A percentile compares a stretch with the other conserved stretches of the same genome.
Evolutionary conservation across 2,329 filamentous ascomycete genomes (phyloP).

Genomic region (Alternaria postmessia): DNA sequence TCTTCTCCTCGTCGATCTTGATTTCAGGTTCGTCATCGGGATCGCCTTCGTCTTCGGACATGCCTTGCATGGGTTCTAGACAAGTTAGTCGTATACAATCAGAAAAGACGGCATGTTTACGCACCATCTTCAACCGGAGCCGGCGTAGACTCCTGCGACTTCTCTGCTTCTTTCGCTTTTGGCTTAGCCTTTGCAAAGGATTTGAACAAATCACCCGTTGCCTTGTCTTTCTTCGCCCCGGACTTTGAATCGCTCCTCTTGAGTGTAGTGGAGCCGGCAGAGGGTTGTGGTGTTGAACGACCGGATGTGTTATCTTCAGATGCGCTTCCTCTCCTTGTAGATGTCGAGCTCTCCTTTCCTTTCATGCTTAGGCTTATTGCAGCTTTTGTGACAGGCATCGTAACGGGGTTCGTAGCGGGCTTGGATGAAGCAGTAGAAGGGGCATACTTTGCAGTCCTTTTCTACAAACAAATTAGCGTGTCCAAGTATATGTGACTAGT

Average conservation of each 20-base stretch:
- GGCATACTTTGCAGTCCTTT: conserved; percentile 52
- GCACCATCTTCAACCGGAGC: conserved; percentile 60
- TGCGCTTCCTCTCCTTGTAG: conserved; percentile 30
- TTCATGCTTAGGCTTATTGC: conserved; percentile 26
- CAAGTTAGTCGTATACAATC: conserved; percentile 33
- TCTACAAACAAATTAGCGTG: conserved; percentile 45
- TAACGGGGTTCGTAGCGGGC: conserved; percentile 18
- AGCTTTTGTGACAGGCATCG: conserved; percentile 27
- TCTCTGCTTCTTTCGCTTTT: conserved; percentile 58
- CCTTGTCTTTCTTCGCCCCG: conserved; percentile 66
- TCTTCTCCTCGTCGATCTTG: conserved; percentile 43
- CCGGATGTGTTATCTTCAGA: conserved; percentile 48
- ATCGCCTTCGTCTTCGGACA: conserved; percentile 56
- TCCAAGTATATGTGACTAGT: background rate
- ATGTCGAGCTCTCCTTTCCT: conserved; percentile 30
- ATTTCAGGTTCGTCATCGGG: conserved; percentile 40
- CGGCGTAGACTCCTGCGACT: conserved; percentile 53
- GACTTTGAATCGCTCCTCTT: conserved; percentile 52
- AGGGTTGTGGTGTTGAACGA: conserved; percentile 44
- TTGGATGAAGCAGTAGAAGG: conserved; percentile 45
- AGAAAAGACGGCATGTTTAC: conserved; percentile 5
- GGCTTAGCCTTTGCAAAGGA: conserved; percentile 77
- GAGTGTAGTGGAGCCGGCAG: conserved; percentile 28
- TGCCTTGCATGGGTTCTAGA: conserved; percentile 61
- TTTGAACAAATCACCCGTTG: conserved; percentile 72